Conservation (phyloP, 2,329 filamentous ascomycete genomes). For the Coleophoma crateriformis region DNA sequence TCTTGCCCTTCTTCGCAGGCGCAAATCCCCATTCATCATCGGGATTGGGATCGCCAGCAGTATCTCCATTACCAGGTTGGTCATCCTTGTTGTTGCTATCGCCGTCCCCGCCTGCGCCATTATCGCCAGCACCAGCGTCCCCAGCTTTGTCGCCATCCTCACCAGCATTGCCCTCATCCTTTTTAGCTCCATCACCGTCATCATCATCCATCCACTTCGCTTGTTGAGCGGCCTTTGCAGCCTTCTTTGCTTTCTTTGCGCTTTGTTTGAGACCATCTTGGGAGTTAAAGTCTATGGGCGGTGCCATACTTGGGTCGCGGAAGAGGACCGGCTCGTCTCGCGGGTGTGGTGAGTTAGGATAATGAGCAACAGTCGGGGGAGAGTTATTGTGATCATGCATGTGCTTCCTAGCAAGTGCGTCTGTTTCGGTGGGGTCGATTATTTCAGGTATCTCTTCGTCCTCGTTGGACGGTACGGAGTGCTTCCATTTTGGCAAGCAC, state of each 20-base stretch:
- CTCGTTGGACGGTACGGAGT: slow-evolving; percentile 5
- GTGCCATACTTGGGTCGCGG: slow-evolving; percentile 36
- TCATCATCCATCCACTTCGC: slow-evolving; percentile 45
- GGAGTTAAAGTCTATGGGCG: slow-evolving; percentile 51
- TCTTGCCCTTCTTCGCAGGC: slow-evolving; percentile 41
- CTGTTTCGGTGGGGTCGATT: slow-evolving; percentile 15
- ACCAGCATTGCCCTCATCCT: slow-evolving; percentile 31
- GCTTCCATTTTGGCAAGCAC: slow-evolving; percentile 10
- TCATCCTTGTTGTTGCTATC: slow-evolving; percentile 26
- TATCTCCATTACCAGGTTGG: slow-evolving; percentile 33
- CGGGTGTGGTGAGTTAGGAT: slow-evolving; percentile 11
- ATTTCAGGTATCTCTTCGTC: slow-evolving; percentile 12
- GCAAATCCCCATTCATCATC: slow-evolving; percentile 49
- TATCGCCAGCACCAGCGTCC: slow-evolving; percentile 26
- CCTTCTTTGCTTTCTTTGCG: slow-evolving; percentile 37
- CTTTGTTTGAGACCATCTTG: slow-evolving; percentile 48
- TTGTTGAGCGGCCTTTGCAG: slow-evolving; percentile 19
- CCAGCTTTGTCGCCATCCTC: slow-evolving; percentile 29
- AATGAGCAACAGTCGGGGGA: slow-evolving; percentile 11
- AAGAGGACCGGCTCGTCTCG: slow-evolving; percentile 30
- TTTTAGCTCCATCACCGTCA: slow-evolving; percentile 39
- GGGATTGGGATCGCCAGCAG: slow-evolving; percentile 31
- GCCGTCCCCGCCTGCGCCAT: slow-evolving; percentile 28
- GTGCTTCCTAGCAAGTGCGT: slow-evolving; percentile 20
- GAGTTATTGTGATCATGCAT: slow-evolving; percentile 5